Evolutionary conservation across 306 rosid genomes (phyloP).

Genomic region (Quercus mongolica): DNA sequence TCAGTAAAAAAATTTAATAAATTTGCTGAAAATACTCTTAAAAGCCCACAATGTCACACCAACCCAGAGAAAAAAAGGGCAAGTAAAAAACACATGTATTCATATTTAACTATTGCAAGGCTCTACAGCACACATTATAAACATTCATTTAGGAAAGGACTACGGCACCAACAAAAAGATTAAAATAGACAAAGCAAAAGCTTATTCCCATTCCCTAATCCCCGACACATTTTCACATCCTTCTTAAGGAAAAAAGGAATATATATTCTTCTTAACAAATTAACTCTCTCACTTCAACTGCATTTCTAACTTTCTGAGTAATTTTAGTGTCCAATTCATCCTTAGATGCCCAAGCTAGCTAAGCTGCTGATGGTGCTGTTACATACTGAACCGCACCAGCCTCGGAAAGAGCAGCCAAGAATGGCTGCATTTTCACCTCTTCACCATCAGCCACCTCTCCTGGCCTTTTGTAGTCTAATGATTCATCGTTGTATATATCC

Average conservation of each 20-base stretch:
- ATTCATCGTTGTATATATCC: slow-evolving; percentile 56
- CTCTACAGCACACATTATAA: not conserved
- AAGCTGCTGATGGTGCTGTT: slow-evolving; percentile 77
- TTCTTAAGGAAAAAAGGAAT: not conserved
- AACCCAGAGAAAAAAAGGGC: not conserved
- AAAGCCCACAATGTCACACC: not conserved
- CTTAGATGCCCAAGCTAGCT: not conserved
- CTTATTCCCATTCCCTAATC: not conserved
- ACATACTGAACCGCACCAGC: slow-evolving; percentile 46
- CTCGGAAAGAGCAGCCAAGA: slow-evolving; percentile 43
- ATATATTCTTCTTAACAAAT: not conserved
- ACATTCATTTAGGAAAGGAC: not conserved
- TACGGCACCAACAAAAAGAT: not conserved
- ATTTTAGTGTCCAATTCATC: not conserved
- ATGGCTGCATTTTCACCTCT: slow-evolving; percentile 33
- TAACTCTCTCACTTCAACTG: not conserved
- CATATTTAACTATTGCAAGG: not conserved
- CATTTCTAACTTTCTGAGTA: not conserved
- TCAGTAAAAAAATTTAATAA: too few species aligned
- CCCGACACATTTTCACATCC: not conserved
- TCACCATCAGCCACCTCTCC: not conserved
- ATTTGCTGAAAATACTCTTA: too few species aligned
- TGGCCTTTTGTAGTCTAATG: slow-evolving; percentile 44
- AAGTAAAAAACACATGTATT: not conserved
- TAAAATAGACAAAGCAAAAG: not conserved